These are phyloP conservation scores for Eucalyptus dawsonii DNA, from an alignment of 345 rosid genomes.

Conservation along the genomic window DNA sequence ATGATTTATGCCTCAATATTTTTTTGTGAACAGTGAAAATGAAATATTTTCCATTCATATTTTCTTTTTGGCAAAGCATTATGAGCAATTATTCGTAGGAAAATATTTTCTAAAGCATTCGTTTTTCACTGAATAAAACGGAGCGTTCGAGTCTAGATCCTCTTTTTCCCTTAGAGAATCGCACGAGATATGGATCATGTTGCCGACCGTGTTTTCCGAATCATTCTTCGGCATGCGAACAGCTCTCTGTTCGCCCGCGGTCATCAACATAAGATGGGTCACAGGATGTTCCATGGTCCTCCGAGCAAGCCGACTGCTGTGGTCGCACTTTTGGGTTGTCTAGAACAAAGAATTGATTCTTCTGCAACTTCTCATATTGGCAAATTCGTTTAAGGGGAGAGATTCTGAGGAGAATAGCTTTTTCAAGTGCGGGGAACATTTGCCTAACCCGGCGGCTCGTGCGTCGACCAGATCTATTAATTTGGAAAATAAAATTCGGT, in stretches of 20 bases:
- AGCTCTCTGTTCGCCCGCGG: too few species aligned
- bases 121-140: rapidly evolving
- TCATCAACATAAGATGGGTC: too few species aligned
- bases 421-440: neutral
- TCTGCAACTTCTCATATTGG: neutral
- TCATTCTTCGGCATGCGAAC: neutral
- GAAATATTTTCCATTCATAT: too few species aligned
- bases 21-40: too few species aligned
- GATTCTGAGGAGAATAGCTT: neutral
- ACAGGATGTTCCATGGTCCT: neutral
- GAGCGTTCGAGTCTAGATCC: neutral
- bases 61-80: neutral
- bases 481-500: neutral
- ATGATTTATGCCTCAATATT: too few species aligned
- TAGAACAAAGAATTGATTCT: neutral
- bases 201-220: neutral
- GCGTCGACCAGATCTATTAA: neutral
- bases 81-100: rapidly evolving
- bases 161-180: rapidly evolving
- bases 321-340: neutral
- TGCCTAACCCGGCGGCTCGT: neutral
- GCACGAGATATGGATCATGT: neutral
- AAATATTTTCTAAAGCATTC: too few species aligned
- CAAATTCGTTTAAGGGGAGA: neutral
- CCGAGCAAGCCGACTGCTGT: neutral